Evolutionary conservation across 2,329 filamentous ascomycete genomes (phyloP).

Genomic region (Colletotrichum tabaci): DNA sequence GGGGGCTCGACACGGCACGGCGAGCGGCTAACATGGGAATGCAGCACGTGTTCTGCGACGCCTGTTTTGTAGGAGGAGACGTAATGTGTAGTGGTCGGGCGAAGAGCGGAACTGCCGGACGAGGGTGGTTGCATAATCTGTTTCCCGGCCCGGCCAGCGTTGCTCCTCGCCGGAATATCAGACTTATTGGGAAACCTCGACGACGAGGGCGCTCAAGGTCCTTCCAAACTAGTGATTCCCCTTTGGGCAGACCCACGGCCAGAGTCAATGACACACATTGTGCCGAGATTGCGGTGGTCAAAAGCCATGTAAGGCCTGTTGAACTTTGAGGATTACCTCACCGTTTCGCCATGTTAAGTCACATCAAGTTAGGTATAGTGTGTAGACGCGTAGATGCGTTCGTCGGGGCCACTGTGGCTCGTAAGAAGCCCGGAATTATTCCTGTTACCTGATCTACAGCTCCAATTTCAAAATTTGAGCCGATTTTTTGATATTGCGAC

Average conservation of each 20-base stretch:
- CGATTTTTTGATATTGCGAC: neutral
- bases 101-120: constrained; percentile 10
- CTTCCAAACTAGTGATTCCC: neutral
- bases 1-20: neutral
- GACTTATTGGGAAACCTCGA: neutral
- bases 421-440: neutral
- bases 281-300: neutral
- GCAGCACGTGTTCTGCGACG: neutral
- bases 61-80: neutral
- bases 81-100: neutral
- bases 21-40: neutral
- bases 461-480: neutral
- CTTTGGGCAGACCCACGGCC: too few relatives aligned
- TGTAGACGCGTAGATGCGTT: neutral
- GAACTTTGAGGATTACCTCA: neutral
- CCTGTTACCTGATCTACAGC: neutral
- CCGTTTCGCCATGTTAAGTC: neutral
- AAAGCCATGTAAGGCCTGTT: neutral
- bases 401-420: too few relatives aligned
- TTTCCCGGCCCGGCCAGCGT: neutral
- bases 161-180: neutral
- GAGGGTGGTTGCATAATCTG: neutral
- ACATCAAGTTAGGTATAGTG: neutral
- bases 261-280: neutral
- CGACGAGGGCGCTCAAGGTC: neutral